Percentiles rank a stretch among this genome's conserved stretches.
Conservation (phyloP, 441 rosid species). For the Eruca vesicaria region DNA sequence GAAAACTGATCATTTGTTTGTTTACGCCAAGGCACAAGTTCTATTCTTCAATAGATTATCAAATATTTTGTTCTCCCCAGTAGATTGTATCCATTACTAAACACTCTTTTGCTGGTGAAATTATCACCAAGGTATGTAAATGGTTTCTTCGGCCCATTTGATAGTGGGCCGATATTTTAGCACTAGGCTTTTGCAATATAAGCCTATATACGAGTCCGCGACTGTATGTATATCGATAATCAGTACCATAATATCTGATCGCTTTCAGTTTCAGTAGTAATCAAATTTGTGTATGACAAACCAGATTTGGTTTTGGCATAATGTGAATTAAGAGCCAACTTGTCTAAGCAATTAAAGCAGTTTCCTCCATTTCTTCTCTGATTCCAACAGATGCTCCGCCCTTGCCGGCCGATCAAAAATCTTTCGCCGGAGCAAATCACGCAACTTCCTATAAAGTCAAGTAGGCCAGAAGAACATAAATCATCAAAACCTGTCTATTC, state of each 20-base stretch:
- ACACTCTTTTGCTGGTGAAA: no score
- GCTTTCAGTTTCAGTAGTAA: background rate
- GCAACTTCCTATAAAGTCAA: no score
- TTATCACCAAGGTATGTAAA: no score
- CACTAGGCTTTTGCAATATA: background rate
- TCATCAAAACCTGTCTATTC: no score
- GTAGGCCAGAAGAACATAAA: no score
- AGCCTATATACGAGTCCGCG: background rate
- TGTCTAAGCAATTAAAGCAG: constrained; percentile 16
- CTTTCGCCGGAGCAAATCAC: no score
- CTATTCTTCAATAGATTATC: background rate
- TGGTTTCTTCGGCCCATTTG: background rate
- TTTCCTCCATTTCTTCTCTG: constrained; percentile 2
- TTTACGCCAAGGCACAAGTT: background rate
- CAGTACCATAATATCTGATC: background rate
- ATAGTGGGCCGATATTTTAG: background rate
- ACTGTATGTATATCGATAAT: background rate
- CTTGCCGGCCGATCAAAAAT: no score
- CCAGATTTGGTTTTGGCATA: background rate
- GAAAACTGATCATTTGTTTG: background rate
- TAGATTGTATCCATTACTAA: background rate
- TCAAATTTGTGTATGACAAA: background rate
- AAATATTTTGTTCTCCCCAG: background rate
- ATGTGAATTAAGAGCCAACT: constrained; percentile 18
- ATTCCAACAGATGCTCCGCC: no score